Conservation (phyloP, 805 yeast genomes). For the Cyberlindnera suaveolens region DNA sequence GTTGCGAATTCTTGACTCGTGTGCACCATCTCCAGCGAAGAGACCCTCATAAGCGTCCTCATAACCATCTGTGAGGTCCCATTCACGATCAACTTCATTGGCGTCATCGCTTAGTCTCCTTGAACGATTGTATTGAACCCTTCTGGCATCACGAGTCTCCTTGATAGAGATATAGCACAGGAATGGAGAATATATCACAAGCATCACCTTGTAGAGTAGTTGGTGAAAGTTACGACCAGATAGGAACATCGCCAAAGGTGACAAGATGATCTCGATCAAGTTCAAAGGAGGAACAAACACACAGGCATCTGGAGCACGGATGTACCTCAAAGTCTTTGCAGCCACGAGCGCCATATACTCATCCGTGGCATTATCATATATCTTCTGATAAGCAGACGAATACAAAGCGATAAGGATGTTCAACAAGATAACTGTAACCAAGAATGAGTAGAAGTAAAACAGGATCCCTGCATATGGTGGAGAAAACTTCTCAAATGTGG, state of each 20-base stretch:
- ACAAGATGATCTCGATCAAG: slow-evolving; percentile 53
- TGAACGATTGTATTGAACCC: slow-evolving; percentile 66
- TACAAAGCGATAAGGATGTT: slow-evolving; percentile 81
- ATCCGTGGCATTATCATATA: slow-evolving; percentile 76
- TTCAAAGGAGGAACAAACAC: slow-evolving; percentile 85
- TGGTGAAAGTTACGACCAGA: slow-evolving; percentile 25
- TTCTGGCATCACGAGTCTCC: slow-evolving; percentile 61
- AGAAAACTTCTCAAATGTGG: slow-evolving; percentile 62
- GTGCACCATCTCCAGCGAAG: slow-evolving; percentile 23
- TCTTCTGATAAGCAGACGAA: slow-evolving; percentile 76
- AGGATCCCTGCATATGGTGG: slow-evolving; percentile 82
- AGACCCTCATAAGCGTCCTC: slow-evolving; percentile 29
- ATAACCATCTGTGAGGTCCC: slow-evolving; percentile 81
- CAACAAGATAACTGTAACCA: slow-evolving; percentile 67
- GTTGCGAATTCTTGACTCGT: slow-evolving; percentile 23
- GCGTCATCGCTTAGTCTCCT: slow-evolving; percentile 69
- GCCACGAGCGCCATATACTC: slow-evolving; percentile 83
- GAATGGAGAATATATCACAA: slow-evolving; percentile 62
- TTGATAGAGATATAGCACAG: slow-evolving; percentile 52
- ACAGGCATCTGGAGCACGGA: slow-evolving; percentile 83
- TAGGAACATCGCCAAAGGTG: slow-evolving; percentile 39
- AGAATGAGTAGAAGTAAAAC: slow-evolving; percentile 71
- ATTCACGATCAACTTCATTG: slow-evolving; percentile 68
- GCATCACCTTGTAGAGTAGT: slow-evolving; percentile 54
- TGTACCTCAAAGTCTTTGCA: slow-evolving; percentile 74